Evolutionary conservation across 495 filamentous ascomycete genomes (phyloP).

Genomic region (Neurospora sp.): DNA sequence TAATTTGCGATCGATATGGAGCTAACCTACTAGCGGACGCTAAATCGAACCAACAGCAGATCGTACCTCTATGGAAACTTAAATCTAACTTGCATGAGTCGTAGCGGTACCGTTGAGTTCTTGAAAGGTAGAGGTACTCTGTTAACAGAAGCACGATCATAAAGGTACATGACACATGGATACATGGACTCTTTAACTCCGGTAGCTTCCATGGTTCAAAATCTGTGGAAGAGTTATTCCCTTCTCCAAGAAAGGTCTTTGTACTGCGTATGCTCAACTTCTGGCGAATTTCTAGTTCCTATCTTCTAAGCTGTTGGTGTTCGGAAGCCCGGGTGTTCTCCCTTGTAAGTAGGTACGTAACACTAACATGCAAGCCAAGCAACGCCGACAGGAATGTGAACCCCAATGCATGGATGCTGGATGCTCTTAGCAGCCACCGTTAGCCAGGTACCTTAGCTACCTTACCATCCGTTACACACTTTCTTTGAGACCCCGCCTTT

Average conservation of each 20-base stretch:
- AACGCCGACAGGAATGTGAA: not conserved
- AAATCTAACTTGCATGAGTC: not conserved
- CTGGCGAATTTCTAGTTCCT: not conserved
- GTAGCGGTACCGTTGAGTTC: not conserved
- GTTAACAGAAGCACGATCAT: not conserved
- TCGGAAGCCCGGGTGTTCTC: not conserved
- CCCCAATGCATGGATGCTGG: not conserved
- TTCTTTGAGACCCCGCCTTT: not conserved
- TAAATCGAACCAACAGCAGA: not conserved
- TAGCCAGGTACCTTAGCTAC: not conserved
- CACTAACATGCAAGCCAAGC: not conserved
- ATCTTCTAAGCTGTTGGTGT: not conserved
- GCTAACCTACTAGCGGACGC: not conserved
- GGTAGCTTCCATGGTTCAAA: not conserved
- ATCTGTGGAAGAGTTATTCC: not conserved
- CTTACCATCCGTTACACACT: not conserved
- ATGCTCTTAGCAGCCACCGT: not conserved
- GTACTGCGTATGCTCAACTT: not conserved
- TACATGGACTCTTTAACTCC: not conserved
- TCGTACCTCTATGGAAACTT: not conserved
- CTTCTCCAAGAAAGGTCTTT: not conserved
- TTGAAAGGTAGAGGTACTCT: not conserved
- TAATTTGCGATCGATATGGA: not conserved
- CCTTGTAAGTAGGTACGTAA: not conserved
- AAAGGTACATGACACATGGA: not conserved